A percentile compares a stretch with the other conserved stretches of the same genome.
Evolutionary conservation across 306 rosid genomes (phyloP).

Genomic region (apple (Malus domestica)): ASM211411v1 NC_041800.1:3718501-3719000

Average conservation of each 20-base stretch:
- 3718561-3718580: background rate
- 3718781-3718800: background rate
- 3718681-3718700: background rate
- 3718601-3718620: background rate
- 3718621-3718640: background rate
- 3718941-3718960: too few relatives aligned
- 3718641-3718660: background rate
- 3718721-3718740: background rate
- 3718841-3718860: too few relatives aligned
- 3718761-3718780: too few relatives aligned
- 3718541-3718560: background rate
- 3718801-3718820: too few relatives aligned
- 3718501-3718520: constrained; percentile 89
- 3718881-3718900: background rate
- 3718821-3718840: too few relatives aligned
- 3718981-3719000: too few relatives aligned
- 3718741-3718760: background rate
- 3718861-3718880: background rate
- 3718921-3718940: too few relatives aligned
- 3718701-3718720: background rate
- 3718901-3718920: background rate
- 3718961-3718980: too few relatives aligned
- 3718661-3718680: background rate
- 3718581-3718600: too few relatives aligned
- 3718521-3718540: constrained; percentile 30